phyloP scores from a whole-genome alignment of 148 eudicot genomes.

The Nyssa sinensis region DNA sequence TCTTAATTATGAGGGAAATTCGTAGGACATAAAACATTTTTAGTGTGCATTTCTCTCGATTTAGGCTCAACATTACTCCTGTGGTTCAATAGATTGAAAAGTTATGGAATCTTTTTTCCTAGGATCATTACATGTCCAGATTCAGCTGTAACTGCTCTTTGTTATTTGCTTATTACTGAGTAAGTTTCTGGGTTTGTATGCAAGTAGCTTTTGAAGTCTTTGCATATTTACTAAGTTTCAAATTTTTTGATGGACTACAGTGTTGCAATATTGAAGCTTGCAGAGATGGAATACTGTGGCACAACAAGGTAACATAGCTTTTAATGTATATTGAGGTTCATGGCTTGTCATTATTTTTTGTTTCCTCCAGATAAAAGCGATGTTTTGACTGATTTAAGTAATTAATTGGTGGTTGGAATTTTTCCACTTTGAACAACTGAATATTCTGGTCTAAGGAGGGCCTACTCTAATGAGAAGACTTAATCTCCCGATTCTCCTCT shows the following conservation, averaged over 20 bases:
- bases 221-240: neutral
- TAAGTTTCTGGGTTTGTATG: neutral
- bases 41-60: neutral
- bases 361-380: neutral
- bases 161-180: neutral
- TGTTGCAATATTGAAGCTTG: constrained; percentile 78
- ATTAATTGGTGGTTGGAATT: neutral
- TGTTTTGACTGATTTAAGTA: neutral
- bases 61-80: neutral
- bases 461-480: too few species aligned
- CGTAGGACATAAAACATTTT: too few species aligned
- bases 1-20: too few species aligned
- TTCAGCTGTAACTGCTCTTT: neutral
- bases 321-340: neutral
- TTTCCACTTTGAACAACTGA: too few species aligned
- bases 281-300: constrained; percentile 91
- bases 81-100: neutral
- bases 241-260: constrained; percentile 35
- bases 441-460: too few species aligned
- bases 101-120: too few species aligned
- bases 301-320: constrained; percentile 99
- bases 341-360: neutral
- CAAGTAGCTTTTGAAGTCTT: constrained; percentile 3
- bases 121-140: neutral
- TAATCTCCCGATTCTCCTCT: too few species aligned